These are phyloP conservation scores for Arachnopeziza araneosa DNA, from an alignment of 2,329 filamentous ascomycete genomes.

Conservation along the genomic window DNA sequence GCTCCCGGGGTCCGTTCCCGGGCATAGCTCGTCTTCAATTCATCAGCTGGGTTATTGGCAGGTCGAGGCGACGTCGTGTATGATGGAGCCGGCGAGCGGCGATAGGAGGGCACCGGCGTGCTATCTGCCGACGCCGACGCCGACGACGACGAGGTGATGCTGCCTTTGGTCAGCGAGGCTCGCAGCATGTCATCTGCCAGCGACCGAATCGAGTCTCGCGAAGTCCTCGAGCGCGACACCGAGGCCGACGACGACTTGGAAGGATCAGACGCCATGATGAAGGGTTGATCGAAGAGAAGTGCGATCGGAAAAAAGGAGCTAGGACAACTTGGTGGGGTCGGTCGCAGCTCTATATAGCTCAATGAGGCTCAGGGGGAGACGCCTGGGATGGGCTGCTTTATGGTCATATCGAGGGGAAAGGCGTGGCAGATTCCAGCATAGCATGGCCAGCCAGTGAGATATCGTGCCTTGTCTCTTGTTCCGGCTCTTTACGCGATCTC, in stretches of 20 bases:
- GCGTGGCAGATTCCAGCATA: too few species aligned
- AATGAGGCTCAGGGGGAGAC: too few species aligned
- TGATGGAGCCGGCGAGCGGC: background rate
- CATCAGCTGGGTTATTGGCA: background rate
- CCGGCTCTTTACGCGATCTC: too few species aligned
- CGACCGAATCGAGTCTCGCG: background rate
- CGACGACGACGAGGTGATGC: background rate
- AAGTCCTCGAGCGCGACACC: constrained; percentile 1
- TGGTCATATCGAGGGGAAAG: too few species aligned
- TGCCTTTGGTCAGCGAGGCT: constrained; percentile 1
- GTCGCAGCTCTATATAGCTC: background rate
- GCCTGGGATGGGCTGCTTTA: too few species aligned
- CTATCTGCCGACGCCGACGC: background rate
- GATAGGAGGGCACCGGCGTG: background rate
- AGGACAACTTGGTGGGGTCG: background rate
- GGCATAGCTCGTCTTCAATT: background rate
- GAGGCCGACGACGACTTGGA: background rate
- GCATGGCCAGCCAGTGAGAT: too few species aligned
- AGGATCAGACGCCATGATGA: background rate
- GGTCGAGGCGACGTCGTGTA: background rate
- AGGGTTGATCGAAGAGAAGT: background rate
- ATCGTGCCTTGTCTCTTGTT: too few species aligned
- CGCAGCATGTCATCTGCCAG: constrained; percentile 4
- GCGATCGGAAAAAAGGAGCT: background rate
- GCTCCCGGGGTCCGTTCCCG: too few species aligned